Evolutionary conservation across 805 yeast genomes (phyloP), one percentile per base, ranked within the genome.

Genomic region (Wickerhamomyces canadensis): DNA sequence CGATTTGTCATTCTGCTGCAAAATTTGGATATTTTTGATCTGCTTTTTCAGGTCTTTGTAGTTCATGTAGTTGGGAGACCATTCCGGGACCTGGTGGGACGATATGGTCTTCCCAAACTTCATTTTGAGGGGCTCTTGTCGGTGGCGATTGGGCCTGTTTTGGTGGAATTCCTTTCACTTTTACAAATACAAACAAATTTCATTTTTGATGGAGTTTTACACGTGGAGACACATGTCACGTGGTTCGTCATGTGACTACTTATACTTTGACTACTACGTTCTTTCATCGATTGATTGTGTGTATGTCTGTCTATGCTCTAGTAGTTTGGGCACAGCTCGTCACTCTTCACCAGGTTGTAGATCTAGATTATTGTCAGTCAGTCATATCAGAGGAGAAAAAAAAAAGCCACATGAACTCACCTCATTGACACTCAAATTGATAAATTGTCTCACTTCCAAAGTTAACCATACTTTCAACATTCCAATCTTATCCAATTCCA

Each of bases 391-490:
- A n/a, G n/a, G n/a, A n/a, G n/a, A n/a, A n/a, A n/a, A n/a, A n/a
- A n/a, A n/a, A n/a, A n/a, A n/a, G n/a, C n/a, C n/a, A n/a, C n/a
- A n/a, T 5, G 19, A 54, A 73, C 81, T 57, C 58, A 79, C 84
- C 49, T 82, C 96, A 54, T 81, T 84, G 10, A 87, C 74, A 3
- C 95, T 82, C 16, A 94, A 85, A 47, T 71, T 78, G 58, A 91
- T 79, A 51, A 89, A 78, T 57, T 84, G 93, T 53, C 97, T 74
- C 4, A 85, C 83, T 61, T 91, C 98, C 27, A 91, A 65, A 0
- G 94, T 89, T 35, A 86, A 52, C 97, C 97, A 91, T 11, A 91
- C 87, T 57, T 85, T 84, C 40, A 85, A 62, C 96, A 91, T 85
- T 17, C 84, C 78, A 21, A 84, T 44, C n/a, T 79, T 71, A 45